Conservation (phyloP, 257 asterid genomes). For the Solanum gracilifrons region DNA sequence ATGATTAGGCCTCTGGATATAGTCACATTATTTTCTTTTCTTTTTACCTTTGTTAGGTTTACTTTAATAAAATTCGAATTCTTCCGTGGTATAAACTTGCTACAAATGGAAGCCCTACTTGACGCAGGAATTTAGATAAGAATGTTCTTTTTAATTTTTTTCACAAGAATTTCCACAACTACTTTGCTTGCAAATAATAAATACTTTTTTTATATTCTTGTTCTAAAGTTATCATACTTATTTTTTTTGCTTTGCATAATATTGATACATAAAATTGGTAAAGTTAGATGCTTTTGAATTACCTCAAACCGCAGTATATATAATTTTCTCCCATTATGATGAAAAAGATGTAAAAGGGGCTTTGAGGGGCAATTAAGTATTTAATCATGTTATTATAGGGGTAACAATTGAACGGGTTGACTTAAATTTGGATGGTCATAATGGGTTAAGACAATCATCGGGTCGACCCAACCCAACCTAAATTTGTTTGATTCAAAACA, state of each 20-base stretch:
- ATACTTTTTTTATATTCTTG: neutral
- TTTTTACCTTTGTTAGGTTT: neutral
- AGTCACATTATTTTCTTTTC: neutral
- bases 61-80: neutral
- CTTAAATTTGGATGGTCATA: too few relatives aligned
- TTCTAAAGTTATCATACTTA: neutral
- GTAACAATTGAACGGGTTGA: too few relatives aligned
- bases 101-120: neutral
- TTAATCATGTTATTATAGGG: too few relatives aligned
- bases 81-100: neutral
- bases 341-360: too few relatives aligned
- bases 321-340: too few relatives aligned
- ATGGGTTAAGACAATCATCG: too few relatives aligned
- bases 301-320: neutral
- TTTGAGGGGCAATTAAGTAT: too few relatives aligned
- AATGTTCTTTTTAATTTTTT: neutral
- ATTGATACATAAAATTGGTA: neutral
- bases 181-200: neutral
- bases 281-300: neutral
- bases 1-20: too few relatives aligned
- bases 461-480: too few relatives aligned
- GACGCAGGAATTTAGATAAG: neutral
- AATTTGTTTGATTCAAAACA: too few relatives aligned
- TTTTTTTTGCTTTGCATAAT: neutral
- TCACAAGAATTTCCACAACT: neutral